A percentile compares a stretch with the other conserved stretches of the same genome.
Conservation (phyloP, 306 rosid species). For the Dryas octopetala region DNA sequence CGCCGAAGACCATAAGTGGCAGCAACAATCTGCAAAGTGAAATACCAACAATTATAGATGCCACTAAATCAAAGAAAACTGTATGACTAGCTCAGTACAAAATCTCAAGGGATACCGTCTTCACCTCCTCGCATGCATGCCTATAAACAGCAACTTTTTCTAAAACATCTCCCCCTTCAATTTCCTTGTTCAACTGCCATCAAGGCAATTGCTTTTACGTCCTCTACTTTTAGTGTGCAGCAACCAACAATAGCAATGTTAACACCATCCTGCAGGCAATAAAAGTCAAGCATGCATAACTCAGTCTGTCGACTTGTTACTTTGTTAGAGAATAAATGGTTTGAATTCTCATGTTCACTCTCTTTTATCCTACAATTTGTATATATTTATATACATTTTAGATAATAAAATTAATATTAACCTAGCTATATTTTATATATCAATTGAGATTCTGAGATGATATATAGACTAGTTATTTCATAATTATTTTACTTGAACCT, state of each 20-base stretch:
- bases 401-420: no score
- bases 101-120: neutral
- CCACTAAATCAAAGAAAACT: constrained; percentile 7
- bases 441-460: no score
- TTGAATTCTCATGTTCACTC: neutral
- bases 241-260: constrained; percentile 99
- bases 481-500: no score
- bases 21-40: no score
- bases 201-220: constrained; percentile 55
- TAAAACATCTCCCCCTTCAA: no score
- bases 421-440: no score
- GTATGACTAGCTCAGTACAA: neutral
- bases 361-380: neutral
- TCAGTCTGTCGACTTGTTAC: neutral
- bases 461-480: no score
- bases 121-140: no score
- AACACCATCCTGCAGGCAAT: constrained; percentile 74
- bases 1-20: no score
- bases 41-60: neutral
- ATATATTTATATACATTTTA: no score
- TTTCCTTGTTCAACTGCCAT: no score
- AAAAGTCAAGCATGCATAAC: neutral
- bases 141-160: no score
- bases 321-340: neutral
- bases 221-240: constrained; percentile 97